Conservation (phyloP, 73 alveolate genomes). For the Tetrahymena borealis region DNA sequence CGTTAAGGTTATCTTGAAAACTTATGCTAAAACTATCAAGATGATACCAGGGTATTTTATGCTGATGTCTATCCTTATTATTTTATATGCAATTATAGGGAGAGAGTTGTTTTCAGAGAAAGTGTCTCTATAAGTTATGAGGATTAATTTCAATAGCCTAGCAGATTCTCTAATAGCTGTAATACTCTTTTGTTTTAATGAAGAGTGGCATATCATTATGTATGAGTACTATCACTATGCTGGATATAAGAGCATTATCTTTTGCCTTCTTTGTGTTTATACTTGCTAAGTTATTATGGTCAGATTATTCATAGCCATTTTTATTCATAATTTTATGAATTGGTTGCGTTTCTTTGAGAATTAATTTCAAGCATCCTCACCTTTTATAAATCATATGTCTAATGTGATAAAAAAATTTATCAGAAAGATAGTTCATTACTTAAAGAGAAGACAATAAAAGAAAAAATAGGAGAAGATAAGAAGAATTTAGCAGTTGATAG, state of each 20-base stretch:
- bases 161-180: background rate
- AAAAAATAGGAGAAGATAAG: no score
- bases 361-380: background rate
- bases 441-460: no score
- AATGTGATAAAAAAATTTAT: background rate
- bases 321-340: background rate
- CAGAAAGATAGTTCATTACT: background rate
- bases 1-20: background rate
- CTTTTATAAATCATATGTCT: background rate
- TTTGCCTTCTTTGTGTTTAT: background rate
- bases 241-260: background rate
- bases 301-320: background rate
- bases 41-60: background rate
- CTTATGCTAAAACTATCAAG: background rate
- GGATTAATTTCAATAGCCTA: background rate
- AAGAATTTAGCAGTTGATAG: no score
- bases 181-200: background rate
- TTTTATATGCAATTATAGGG: background rate
- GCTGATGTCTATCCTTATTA: background rate
- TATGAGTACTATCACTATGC: background rate
- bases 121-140: background rate
- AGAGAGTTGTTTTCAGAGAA: background rate
- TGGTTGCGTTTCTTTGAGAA: background rate
- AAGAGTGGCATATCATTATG: background rate
- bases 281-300: background rate